Percentiles rank a stretch among this genome's conserved stretches.
Conservation (phyloP, 345 rosid genomes). For the Eucalyptus microcorys region DNA sequence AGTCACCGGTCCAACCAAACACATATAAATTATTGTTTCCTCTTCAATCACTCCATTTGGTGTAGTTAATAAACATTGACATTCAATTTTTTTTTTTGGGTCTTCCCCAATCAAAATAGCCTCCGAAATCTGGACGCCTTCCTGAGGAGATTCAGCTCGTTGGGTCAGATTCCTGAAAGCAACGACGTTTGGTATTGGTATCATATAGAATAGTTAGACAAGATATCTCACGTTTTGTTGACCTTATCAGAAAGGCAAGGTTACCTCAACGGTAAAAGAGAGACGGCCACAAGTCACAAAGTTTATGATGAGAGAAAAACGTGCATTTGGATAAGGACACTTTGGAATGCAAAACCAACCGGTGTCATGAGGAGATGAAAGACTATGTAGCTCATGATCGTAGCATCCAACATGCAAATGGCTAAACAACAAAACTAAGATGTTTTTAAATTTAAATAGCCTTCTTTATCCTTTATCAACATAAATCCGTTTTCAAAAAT, state of each 20-base stretch:
- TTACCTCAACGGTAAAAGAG: neutral
- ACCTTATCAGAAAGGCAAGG: neutral
- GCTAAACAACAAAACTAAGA: neutral
- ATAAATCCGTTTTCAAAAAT: neutral
- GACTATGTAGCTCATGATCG: neutral
- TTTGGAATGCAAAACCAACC: neutral
- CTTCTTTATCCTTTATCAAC: neutral
- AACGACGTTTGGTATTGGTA: neutral
- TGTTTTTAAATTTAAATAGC: neutral
- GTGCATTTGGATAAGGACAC: neutral
- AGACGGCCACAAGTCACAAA: neutral
- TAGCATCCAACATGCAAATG: neutral
- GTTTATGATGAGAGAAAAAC: neutral
- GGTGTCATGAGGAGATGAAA: neutral
- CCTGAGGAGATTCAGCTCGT: neutral
- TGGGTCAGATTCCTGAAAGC: neutral
- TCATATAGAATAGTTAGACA: neutral
- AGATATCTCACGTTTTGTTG: neutral
- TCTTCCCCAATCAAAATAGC: neutral
- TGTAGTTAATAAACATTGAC: neutral
- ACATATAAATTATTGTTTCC: neutral
- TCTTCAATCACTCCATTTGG: neutral
- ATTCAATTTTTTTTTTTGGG: neutral
- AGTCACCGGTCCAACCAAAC: neutral
- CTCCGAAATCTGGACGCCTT: neutral